Evolutionary conservation across 106 monocot genomes (phyloP).

Genomic region (Dioscorea alata): DNA sequence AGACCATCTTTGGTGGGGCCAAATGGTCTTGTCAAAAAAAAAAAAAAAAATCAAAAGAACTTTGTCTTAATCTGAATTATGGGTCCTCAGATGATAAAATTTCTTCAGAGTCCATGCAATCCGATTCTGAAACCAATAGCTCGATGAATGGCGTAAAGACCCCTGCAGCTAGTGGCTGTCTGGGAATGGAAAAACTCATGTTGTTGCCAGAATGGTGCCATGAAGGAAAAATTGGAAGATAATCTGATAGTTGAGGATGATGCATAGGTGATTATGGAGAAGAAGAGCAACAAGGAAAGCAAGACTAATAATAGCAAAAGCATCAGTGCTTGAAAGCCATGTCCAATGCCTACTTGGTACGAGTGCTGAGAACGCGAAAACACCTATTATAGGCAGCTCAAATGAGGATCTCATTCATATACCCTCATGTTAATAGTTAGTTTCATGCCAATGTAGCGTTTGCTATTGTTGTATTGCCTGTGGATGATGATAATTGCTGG

Average conservation of each 20-base stretch:
- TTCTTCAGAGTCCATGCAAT: conserved; percentile 1
- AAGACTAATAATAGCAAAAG: conserved; percentile 6
- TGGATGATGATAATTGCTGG: too few species aligned
- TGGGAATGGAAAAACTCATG: conserved; percentile 6
- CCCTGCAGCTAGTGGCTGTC: conserved; percentile 16
- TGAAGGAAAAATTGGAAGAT: neutral
- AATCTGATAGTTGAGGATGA: neutral
- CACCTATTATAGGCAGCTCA: conserved; percentile 20
- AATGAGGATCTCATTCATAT: neutral
- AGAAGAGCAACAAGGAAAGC: neutral
- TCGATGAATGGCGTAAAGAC: neutral
- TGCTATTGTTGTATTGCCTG: too few species aligned
- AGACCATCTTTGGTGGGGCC: conserved; percentile 69
- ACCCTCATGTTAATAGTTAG: too few species aligned
- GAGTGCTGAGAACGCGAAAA: conserved; percentile 31
- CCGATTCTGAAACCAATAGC: neutral
- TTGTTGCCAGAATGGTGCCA: conserved; percentile 10
- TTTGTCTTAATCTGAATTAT: neutral
- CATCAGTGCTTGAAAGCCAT: neutral
- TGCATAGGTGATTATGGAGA: neutral
- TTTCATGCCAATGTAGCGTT: too few species aligned
- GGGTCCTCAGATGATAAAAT: neutral
- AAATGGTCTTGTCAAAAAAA: conserved; percentile 68
- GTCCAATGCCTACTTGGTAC: conserved; percentile 28
- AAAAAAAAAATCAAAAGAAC: neutral